Percentiles rank a stretch among this genome's conserved stretches.
phyloP scores from a whole-genome alignment of 2,329 filamentous ascomycete genomes.

The Macrophomina phaseolina region DNA sequence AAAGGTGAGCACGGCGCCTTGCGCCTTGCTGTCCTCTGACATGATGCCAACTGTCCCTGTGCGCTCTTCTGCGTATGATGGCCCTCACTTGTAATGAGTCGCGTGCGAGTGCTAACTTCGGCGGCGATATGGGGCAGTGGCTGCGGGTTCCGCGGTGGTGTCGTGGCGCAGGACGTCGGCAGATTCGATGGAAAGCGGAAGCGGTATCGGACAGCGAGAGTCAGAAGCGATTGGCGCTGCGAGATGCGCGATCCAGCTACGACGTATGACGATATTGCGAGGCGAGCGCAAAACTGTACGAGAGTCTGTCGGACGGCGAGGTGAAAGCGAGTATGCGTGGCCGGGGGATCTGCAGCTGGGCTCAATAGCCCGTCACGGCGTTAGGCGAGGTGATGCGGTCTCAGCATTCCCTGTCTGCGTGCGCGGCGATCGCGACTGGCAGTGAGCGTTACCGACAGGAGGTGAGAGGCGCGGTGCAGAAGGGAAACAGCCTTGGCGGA shows the following conservation, averaged over 20 bases:
- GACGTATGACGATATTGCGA: background rate
- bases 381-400: conserved; percentile 25
- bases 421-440: conserved; percentile 21
- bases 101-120: background rate
- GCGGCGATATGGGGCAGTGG: background rate
- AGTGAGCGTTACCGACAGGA: background rate
- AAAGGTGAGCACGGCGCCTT: conserved; percentile 21
- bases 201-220: conserved; percentile 11
- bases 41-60: background rate
- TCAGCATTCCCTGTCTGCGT: conserved; percentile 24
- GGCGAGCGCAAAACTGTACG: background rate
- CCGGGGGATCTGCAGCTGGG: conserved; percentile 27
- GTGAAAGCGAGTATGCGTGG: conserved; percentile 21
- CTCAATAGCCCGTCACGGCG: conserved; percentile 27
- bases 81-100: no score
- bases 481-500: background rate
- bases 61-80: background rate
- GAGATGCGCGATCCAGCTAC: background rate
- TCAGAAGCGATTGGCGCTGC: background rate
- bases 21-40: conserved; percentile 22
- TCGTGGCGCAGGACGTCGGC: background rate
- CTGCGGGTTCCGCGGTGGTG: background rate
- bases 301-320: background rate
- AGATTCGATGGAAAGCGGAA: background rate
- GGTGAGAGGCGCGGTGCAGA: conserved; percentile 1